Percentiles rank a stretch among this genome's conserved stretches.
Evolutionary conservation across 208 protist genomes (phyloP).

Genomic region (Willaertia magna): DNA sequence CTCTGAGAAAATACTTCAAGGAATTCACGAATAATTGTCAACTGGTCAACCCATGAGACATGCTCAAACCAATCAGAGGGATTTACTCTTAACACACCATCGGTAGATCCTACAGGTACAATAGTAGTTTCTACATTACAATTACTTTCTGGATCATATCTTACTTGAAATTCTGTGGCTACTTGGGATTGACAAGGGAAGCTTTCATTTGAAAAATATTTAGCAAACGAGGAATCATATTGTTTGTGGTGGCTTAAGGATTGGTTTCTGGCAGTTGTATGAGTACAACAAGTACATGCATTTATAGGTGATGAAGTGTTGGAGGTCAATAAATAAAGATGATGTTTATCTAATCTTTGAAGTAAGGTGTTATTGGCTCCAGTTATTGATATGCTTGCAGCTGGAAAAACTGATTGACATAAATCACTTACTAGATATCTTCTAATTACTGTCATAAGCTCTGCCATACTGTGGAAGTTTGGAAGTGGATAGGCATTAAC

Average conservation of each 20-base stretch:
- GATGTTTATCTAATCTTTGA: background rate
- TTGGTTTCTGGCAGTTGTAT: background rate
- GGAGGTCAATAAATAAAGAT: too few species aligned
- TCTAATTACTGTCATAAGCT: background rate
- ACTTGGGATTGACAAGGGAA: background rate
- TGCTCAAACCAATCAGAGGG: conserved; percentile 20
- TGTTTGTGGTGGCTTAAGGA: too few species aligned
- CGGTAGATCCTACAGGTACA: background rate
- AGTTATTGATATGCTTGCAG: background rate
- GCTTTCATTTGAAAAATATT: background rate
- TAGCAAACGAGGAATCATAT: background rate
- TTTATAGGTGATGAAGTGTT: background rate
- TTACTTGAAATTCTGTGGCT: background rate
- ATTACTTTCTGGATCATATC: background rate
- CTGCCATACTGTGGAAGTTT: background rate
- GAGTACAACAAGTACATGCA: background rate
- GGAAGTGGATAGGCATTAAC: background rate
- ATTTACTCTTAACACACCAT: background rate
- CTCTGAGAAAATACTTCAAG: background rate
- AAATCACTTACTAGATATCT: background rate
- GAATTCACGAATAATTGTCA: background rate
- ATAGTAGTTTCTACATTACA: background rate
- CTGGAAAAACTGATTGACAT: background rate
- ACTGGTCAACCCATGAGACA: conserved; percentile 14
- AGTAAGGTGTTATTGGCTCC: background rate